These are phyloP conservation scores for Rusavskia elegans DNA, from an alignment of 495 filamentous ascomycete species.

Conservation along the genomic window DNA sequence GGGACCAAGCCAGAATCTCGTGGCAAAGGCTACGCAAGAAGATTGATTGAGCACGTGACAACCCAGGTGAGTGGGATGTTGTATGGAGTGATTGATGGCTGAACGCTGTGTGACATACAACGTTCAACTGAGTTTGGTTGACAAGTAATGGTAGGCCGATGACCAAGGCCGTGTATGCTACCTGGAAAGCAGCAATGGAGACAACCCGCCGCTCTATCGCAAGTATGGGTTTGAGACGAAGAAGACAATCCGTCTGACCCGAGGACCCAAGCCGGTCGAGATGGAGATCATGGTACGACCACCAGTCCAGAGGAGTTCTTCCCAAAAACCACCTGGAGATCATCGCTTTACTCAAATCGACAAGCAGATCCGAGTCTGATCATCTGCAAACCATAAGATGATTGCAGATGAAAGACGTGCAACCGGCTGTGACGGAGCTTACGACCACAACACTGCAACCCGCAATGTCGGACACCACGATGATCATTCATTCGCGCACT, in stretches of 20 bases:
- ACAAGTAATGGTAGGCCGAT: conserved; percentile 37
- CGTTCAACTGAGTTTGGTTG: conserved; percentile 5
- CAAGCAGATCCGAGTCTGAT: no score
- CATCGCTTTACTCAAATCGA: background rate
- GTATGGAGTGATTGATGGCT: background rate
- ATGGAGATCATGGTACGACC: conserved; percentile 67
- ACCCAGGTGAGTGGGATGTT: conserved; percentile 30
- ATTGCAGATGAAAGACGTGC: no score
- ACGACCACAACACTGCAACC: no score
- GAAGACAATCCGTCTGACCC: conserved; percentile 40
- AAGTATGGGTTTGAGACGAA: conserved; percentile 50
- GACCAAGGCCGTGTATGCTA: conserved; percentile 45
- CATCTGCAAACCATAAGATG: no score
- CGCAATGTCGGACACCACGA: no score
- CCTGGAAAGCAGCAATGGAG: conserved; percentile 54
- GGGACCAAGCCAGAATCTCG: conserved; percentile 50
- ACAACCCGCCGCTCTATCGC: conserved; percentile 52
- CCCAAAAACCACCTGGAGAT: background rate
- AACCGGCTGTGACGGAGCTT: no score
- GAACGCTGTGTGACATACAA: background rate
- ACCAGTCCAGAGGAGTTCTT: conserved; percentile 20
- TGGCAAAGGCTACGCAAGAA: conserved; percentile 52
- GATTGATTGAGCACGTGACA: conserved; percentile 51
- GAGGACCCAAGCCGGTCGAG: conserved; percentile 41
- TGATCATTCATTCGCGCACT: no score